These are phyloP conservation scores for Gaertneriomyces semiglobifer DNA, from an alignment of 192 early-diverging fungal species.

Conservation along the genomic window DNA sequence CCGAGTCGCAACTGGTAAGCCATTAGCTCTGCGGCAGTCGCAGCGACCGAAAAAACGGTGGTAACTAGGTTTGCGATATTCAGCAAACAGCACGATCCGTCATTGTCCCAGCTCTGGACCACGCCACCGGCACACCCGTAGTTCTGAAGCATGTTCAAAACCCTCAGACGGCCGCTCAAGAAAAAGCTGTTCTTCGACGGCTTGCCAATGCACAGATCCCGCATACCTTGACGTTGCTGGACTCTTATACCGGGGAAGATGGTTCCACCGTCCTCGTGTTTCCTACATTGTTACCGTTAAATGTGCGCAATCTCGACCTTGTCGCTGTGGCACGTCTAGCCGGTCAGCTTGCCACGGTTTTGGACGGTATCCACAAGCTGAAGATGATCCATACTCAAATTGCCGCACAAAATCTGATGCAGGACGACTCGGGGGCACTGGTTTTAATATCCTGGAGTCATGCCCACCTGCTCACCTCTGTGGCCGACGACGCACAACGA, in stretches of 20 bases:
- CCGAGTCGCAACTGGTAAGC: too few species aligned
- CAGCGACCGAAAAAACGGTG: too few species aligned
- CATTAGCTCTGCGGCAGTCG: too few species aligned
- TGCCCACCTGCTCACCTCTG: constrained; percentile 40
- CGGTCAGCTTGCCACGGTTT: constrained; percentile 15
- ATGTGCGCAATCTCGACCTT: constrained; percentile 10
- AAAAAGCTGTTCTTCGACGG: constrained; percentile 7
- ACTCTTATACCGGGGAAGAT: constrained; percentile 6
- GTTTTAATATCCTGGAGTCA: constrained; percentile 72
- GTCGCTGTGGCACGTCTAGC: constrained; percentile 7
- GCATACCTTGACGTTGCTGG: constrained; percentile 3
- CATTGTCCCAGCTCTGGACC: constrained; percentile 12
- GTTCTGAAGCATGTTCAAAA: constrained; percentile 12
- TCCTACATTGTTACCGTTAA: not conserved
- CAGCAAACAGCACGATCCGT: constrained; percentile 6
- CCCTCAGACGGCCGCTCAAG: constrained; percentile 5
- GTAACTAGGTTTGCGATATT: too few species aligned
- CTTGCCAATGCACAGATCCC: constrained; percentile 9
- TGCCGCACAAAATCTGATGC: constrained; percentile 43
- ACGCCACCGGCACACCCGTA: constrained; percentile 4
- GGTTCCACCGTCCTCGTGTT: constrained; percentile 30
- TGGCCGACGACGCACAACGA: constrained; percentile 21
- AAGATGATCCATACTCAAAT: constrained; percentile 69
- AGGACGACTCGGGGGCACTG: constrained; percentile 25
- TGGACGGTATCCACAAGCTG: constrained; percentile 58